phyloP scores from a whole-genome alignment of 768 basidiomycete genomes.

The Lactarius quietus region DNA sequence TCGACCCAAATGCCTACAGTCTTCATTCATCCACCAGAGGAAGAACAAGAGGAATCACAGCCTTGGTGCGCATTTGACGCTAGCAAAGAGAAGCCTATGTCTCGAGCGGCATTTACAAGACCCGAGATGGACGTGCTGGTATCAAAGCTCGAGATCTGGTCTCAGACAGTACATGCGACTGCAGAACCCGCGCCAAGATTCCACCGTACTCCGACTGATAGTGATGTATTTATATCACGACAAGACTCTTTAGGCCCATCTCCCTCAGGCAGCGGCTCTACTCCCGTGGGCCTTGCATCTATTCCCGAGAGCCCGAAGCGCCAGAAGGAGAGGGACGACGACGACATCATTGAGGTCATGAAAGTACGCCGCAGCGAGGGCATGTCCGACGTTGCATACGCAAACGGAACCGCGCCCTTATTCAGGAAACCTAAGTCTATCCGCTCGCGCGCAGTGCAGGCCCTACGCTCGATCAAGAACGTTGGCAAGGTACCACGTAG shows the following conservation, averaged over 20 bases:
- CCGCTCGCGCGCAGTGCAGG: conserved; percentile 35
- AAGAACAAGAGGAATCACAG: conserved; percentile 35
- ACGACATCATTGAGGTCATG: conserved; percentile 37
- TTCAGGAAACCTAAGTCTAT: conserved; percentile 35
- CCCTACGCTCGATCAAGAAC: conserved; percentile 37
- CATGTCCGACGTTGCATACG: conserved; percentile 28
- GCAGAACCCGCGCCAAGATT: conserved; percentile 34
- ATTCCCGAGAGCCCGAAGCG: conserved; percentile 21
- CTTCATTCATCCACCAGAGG: conserved; percentile 38
- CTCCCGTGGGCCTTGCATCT: conserved; percentile 9
- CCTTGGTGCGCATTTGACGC: conserved; percentile 38
- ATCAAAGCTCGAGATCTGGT: conserved; percentile 30
- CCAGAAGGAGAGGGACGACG: conserved; percentile 27
- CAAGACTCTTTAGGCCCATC: conserved; percentile 24
- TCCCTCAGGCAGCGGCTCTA: neutral
- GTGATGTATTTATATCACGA: conserved; percentile 32
- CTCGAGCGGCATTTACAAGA: conserved; percentile 25
- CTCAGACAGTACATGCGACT: conserved; percentile 27
- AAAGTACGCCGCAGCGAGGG: conserved; percentile 35
- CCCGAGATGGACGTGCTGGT: conserved; percentile 34
- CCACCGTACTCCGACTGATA: conserved; percentile 28
- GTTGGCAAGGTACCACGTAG: conserved; percentile 30
- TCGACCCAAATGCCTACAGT: conserved; percentile 34
- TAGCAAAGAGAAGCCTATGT: conserved; percentile 20
- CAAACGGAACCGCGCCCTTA: conserved; percentile 17